Evolutionary conservation across 306 rosid genomes (phyloP), one percentile per base, ranked within the genome.

Genomic region (Cucumis hystrix): DNA sequence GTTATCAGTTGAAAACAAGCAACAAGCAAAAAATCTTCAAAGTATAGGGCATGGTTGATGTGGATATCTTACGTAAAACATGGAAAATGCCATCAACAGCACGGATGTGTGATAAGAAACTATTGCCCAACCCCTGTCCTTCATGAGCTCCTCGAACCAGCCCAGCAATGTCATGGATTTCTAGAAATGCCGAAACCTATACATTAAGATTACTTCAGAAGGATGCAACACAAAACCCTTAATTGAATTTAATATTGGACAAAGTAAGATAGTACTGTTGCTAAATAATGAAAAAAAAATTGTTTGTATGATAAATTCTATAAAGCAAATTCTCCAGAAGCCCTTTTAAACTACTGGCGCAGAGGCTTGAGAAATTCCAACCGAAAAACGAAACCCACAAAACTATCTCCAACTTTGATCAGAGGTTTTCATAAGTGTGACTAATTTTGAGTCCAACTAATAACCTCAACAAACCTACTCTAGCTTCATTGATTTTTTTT

Each of bases 61-160:
- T 62, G 4, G 43, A 45, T 37, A 62, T 77, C 98, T 92, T 91
- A 96, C 99, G 96, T 78, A 96, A 70, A 82, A 96, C 99, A 70
- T 96, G 99, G 75, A 96, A 96, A 78, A 96, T 96, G 79, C 99
- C 99, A 83, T 96, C 99, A 30, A 96, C 99, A 13, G 99, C 98
- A 57, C 99, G 99, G 52, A 96, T 96, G 81, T 96, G 99, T 62
- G 99, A 96, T 75, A 96, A 88, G 84, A 96, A 96, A 87, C 89
- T 96, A 81, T 96, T 96, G 79, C 99, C 99, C 90, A 96, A 82
- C 57, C 99, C 99, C 83, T 96, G 96, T 75, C 99, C 99, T 82
- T 90, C 78, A 85, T 96, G 99, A 72, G 99, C 99, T 65, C 98
- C 99, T 63, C 91, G 88, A 83, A 96, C 99, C 85, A 96, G 83